phyloP scores from a whole-genome alignment of 164 flowering plant genomes.

The Magnolia officinalis region DNA sequence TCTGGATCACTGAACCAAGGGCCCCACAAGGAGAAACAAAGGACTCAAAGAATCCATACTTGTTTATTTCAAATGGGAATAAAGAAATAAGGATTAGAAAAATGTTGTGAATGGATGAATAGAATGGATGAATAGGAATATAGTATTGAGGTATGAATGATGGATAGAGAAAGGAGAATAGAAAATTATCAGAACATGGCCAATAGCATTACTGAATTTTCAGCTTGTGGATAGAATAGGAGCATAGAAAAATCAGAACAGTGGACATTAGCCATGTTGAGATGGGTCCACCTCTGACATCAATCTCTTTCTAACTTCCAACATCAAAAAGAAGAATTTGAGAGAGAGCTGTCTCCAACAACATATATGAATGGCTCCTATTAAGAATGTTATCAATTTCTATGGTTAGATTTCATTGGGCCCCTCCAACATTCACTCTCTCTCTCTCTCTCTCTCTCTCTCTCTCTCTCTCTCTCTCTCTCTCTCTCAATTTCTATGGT shows the following conservation, averaged over 20 bases:
- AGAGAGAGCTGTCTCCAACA: neutral
- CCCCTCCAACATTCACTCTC: too few relatives aligned
- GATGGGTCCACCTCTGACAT: conserved; percentile 15
- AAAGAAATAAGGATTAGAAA: neutral
- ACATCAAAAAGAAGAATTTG: conserved; percentile 2
- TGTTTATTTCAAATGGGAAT: neutral
- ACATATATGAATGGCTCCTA: conserved; percentile 4
- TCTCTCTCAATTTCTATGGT: neutral
- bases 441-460: too few relatives aligned
- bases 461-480: too few relatives aligned
- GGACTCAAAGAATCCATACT: neutral
- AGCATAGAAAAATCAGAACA: conserved; percentile 2
- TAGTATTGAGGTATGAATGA: neutral
- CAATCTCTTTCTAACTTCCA: conserved; percentile 9
- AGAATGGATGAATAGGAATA: neutral
- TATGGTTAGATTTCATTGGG: neutral
- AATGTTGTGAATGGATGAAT: neutral
- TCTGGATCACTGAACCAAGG: neutral
- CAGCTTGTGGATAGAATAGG: conserved; percentile 4
- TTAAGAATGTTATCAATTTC: conserved; percentile 11
- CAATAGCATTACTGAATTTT: neutral
- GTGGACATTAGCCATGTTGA: conserved; percentile 7
- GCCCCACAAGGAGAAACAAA: neutral
- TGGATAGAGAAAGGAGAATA: neutral
- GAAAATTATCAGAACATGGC: neutral